These are phyloP conservation scores for Dorcoceras hygrometricum DNA, from an alignment of 257 asterid genomes.

Conservation along the genomic window DNA sequence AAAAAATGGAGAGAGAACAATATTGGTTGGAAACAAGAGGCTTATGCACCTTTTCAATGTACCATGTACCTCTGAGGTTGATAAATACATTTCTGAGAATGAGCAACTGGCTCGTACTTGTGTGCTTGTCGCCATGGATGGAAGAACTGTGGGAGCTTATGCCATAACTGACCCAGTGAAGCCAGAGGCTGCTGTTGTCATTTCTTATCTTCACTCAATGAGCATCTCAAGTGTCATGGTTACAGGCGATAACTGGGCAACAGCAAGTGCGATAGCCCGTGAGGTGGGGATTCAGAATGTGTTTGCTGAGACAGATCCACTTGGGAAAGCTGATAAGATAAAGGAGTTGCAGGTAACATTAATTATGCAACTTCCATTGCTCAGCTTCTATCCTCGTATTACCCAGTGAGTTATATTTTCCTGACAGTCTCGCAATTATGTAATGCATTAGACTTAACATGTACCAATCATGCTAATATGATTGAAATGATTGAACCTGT, in stretches of 20 bases:
- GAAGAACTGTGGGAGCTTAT: slow-evolving; percentile 76
- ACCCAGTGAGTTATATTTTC: background rate
- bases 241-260: slow-evolving; percentile 99
- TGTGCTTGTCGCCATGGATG: slow-evolving; percentile 75
- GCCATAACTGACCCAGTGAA: slow-evolving; percentile 93
- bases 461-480: slow-evolving; percentile 4
- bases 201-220: slow-evolving; percentile 76
- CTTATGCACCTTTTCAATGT: slow-evolving; percentile 61
- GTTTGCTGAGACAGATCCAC: slow-evolving; percentile 94
- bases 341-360: slow-evolving; percentile 80
- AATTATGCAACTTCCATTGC: slow-evolving; percentile 1
- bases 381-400: background rate
- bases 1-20: slow-evolving; percentile 56
- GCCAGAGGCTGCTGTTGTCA: slow-evolving; percentile 71
- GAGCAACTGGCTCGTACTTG: slow-evolving; percentile 89
- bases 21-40: slow-evolving; percentile 82
- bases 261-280: slow-evolving; percentile 75
- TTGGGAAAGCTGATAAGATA: slow-evolving; percentile 91
- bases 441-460: background rate
- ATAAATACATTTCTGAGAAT: slow-evolving; percentile 56
- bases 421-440: background rate
- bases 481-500: background rate
- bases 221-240: slow-evolving; percentile 82
- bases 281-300: slow-evolving; percentile 84
- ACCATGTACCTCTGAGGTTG: slow-evolving; percentile 57